Base-by-base conservation (phyloP, 345 rosid species). In the Euphorbia pulcherrima region DNA sequence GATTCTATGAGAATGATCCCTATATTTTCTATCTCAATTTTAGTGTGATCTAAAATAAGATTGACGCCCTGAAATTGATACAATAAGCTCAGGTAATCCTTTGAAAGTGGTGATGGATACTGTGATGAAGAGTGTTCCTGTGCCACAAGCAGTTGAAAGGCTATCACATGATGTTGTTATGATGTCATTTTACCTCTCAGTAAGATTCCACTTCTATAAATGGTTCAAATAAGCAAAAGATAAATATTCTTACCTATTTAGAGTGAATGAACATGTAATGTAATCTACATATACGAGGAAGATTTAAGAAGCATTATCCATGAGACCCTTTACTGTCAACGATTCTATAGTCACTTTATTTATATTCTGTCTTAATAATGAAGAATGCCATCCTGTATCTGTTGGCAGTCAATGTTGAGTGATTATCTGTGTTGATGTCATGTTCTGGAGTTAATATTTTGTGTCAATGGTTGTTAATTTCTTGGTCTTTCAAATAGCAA, bases 141-240 rank as follows among this genome's bases (percentile, higher is more conserved):
- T 81, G 53, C 77, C 71, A 28, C 87, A 86, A 80, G 68, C 63
- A 65, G 57, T 74, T 68, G 80, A 64, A 50, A 69, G 68, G 60
- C 68, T 87, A 40, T 66, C 80, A 29, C 76, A 74, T 69, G 92
- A 89, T 79, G 70, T 79, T 37, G 68, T 72, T 65, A 73, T 79
- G 52, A 73, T 80, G 65, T 73, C 89, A 14, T 77, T 79, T 75
- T 75, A 85, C 71, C 79, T 85, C 57, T 75, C 79, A 52, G 97
- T 85, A 77, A 82, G 87, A 29, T 73, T 74, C 69, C 57, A 39
- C 33, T 39, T 33, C 23, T 13, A 61, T 14, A 24, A 10, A 57
- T 61, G 20, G 12, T 54, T 39, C 10, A 60, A 27, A 40, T 35
- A 6, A 24, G 70, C 13, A 14, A 8, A 24, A 14, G 30, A 29